These are phyloP conservation scores for Pestalotiopsis fici DNA, from an alignment of 2,329 filamentous ascomycete genomes.

Conservation along the genomic window DNA sequence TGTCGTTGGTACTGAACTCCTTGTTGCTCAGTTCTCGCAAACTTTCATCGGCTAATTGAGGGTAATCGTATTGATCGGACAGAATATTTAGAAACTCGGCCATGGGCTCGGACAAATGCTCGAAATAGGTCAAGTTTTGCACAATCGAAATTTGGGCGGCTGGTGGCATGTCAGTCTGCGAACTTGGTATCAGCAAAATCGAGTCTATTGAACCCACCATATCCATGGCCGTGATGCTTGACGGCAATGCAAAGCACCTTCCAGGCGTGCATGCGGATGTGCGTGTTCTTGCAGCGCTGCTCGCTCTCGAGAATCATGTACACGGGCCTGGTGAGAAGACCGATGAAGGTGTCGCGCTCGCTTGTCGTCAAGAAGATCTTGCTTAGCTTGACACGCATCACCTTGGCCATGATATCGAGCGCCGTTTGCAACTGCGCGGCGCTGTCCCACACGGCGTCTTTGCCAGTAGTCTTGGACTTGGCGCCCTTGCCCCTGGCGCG, in stretches of 20 bases:
- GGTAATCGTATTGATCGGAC: constrained; percentile 95
- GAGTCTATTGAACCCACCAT: constrained; percentile 60
- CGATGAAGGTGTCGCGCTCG: constrained; percentile 92
- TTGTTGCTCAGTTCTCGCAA: constrained; percentile 94
- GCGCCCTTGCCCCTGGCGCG: constrained; percentile 76
- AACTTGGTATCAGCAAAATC: constrained; percentile 12
- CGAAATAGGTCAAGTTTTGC: constrained; percentile 96
- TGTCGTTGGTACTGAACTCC: constrained; percentile 97
- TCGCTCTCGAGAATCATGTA: constrained; percentile 96
- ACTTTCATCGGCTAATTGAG: constrained; percentile 91
- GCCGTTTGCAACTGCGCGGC: constrained; percentile 83
- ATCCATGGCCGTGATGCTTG: constrained; percentile 96
- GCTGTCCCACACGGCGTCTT: constrained; percentile 86
- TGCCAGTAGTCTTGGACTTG: constrained; percentile 70
- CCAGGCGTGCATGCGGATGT: constrained; percentile 95
- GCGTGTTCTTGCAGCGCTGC: constrained; percentile 82
- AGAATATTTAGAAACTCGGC: constrained; percentile 96
- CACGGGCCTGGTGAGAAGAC: constrained; percentile 86
- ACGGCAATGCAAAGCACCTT: constrained; percentile 95
- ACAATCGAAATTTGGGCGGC: constrained; percentile 97
- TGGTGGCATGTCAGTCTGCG: constrained; percentile 41
- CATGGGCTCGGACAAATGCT: constrained; percentile 98
- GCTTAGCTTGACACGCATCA: constrained; percentile 86
- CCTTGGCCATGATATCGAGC: constrained; percentile 93
- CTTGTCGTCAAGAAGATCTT: constrained; percentile 96